phyloP scores from a whole-genome alignment of 177 flowering plant genomes.

The Vitis hybrid region DNA sequence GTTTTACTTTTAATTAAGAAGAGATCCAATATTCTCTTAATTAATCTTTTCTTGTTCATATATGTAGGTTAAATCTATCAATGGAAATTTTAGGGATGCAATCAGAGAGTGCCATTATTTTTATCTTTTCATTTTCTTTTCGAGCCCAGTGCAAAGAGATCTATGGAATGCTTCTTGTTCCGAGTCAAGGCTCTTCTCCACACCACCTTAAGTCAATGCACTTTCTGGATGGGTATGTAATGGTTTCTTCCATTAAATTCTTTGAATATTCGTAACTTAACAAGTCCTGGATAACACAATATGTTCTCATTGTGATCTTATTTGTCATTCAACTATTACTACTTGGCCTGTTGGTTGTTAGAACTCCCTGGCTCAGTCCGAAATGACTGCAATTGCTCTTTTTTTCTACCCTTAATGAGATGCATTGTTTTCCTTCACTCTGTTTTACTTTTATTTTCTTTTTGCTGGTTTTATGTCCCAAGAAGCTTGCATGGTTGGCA shows the following conservation, averaged over 20 bases:
- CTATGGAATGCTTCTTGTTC: constrained; percentile 82
- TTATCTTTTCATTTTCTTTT: constrained; percentile 3
- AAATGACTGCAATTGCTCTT: not conserved
- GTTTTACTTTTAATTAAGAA: no score
- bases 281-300: not conserved
- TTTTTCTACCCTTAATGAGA: no score
- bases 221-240: constrained; percentile 79
- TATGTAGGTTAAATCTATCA: no score
- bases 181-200: constrained; percentile 83
- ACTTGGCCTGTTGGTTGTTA: not conserved
- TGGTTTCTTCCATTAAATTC: not conserved
- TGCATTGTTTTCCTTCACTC: no score
- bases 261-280: not conserved
- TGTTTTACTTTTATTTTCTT: no score
- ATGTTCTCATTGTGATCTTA: not conserved
- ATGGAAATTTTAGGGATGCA: no score
- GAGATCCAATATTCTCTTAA: no score
- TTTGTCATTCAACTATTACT: not conserved
- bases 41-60: no score
- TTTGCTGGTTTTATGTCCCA: no score
- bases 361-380: not conserved
- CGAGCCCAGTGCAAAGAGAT: constrained; percentile 70
- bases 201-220: constrained; percentile 54
- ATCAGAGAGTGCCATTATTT: not conserved
- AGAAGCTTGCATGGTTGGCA: not conserved